Percentiles rank a stretch among this genome's conserved stretches.
These are phyloP conservation scores for Penicillium desertorum DNA, from an alignment of 495 filamentous ascomycete genomes.

Conservation along the genomic window DNA sequence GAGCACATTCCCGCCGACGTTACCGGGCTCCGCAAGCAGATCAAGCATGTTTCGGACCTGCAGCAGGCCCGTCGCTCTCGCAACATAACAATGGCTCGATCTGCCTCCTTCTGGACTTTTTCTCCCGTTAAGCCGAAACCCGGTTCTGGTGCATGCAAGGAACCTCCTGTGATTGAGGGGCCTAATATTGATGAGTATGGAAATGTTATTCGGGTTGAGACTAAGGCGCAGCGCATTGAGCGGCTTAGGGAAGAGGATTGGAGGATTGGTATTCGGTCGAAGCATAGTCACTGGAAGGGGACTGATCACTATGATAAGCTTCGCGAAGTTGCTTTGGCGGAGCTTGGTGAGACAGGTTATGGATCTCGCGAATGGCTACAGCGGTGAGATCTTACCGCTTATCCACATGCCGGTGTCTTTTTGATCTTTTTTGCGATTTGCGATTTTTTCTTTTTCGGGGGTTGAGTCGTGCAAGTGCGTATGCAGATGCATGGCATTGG, in stretches of 20 bases:
- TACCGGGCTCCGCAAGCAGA: constrained; percentile 20
- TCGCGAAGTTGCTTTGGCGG: constrained; percentile 35
- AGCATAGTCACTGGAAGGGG: constrained; percentile 40
- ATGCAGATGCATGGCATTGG: not conserved
- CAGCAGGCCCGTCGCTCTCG: constrained; percentile 30
- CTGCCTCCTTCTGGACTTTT: constrained; percentile 46
- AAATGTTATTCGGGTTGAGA: constrained; percentile 28
- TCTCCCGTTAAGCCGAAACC: constrained; percentile 23
- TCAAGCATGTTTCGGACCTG: constrained; percentile 26
- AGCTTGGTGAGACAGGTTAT: constrained; percentile 22
- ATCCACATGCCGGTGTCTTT: not conserved
- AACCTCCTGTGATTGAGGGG: not conserved
- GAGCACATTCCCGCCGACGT: constrained; percentile 29
- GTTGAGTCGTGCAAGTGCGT: not conserved
- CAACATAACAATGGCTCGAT: constrained; percentile 20
- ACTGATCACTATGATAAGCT: constrained; percentile 36
- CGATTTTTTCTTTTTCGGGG: not conserved
- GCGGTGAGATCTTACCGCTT: not conserved
- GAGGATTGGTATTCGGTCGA: constrained; percentile 35
- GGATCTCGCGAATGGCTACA: not conserved
- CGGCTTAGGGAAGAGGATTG: constrained; percentile 38
- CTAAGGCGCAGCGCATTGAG: constrained; percentile 35
- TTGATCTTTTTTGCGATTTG: not conserved
- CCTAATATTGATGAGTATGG: constrained; percentile 22
- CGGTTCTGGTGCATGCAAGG: not conserved